Conservation (phyloP, 345 rosid species). For the Linum trigynum region DNA sequence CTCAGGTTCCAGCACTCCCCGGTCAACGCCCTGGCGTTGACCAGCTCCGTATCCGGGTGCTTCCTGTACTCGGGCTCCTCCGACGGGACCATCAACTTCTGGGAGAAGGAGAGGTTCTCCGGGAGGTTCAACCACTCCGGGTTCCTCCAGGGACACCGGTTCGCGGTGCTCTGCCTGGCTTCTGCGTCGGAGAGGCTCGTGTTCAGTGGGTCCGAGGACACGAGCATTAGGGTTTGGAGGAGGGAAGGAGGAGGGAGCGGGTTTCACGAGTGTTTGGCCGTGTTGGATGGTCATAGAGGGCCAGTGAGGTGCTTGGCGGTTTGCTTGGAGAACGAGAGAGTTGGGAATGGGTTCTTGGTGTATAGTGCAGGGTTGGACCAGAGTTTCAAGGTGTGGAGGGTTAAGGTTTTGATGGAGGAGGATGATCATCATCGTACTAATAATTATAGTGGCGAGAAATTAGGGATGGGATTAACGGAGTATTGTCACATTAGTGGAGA, state of each 20-base stretch:
- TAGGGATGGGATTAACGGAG: no score
- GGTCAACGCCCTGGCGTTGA: constrained; percentile 36
- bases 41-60: constrained; percentile 19
- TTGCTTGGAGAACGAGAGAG: constrained; percentile 35
- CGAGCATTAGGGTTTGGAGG: constrained; percentile 47
- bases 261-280: constrained; percentile 42
- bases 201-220: constrained; percentile 46
- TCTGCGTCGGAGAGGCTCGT: constrained; percentile 34
- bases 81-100: constrained; percentile 38
- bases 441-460: no score
- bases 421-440: neutral
- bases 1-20: constrained; percentile 43
- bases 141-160: constrained; percentile 42
- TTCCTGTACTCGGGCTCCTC: constrained; percentile 44
- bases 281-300: constrained; percentile 42
- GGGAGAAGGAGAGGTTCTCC: constrained; percentile 44
- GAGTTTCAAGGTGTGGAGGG: constrained; percentile 42
- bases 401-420: constrained; percentile 39
- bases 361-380: constrained; percentile 50
- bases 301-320: constrained; percentile 40
- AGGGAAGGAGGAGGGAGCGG: constrained; percentile 41
- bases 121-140: constrained; percentile 43
- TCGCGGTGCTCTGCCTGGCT: constrained; percentile 31
- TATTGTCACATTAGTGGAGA: neutral
- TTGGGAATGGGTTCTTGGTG: constrained; percentile 38